These are phyloP conservation scores for Mediolabrus comicus DNA, from an alignment of 108 stramenopile genomes.

Conservation along the genomic window DNA sequence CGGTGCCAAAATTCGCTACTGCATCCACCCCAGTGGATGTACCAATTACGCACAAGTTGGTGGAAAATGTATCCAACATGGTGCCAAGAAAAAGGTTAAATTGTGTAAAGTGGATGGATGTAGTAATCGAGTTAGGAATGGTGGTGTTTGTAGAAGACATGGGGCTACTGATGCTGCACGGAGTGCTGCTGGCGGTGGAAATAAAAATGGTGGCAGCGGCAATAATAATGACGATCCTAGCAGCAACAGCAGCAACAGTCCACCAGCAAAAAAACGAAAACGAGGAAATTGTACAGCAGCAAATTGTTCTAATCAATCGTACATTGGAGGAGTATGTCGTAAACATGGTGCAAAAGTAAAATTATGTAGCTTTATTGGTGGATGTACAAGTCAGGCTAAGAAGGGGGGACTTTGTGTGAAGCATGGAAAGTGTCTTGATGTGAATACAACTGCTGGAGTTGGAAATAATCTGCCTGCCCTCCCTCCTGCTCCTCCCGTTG, in stretches of 20 bases:
- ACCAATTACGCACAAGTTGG: background rate
- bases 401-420: background rate
- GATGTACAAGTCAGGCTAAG: background rate
- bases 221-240: background rate
- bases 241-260: too few species aligned
- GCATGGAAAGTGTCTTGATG: too few species aligned
- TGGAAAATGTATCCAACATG: constrained; percentile 2
- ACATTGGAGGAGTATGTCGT: constrained; percentile 5
- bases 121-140: background rate
- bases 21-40: background rate
- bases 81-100: background rate
- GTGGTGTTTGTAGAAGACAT: constrained; percentile 5
- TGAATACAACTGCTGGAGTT: background rate
- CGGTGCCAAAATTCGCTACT: background rate
- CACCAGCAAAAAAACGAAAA: background rate
- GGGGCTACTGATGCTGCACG: constrained; percentile 3
- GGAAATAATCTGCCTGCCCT: too few species aligned
- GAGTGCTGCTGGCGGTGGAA: background rate
- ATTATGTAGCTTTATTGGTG: background rate
- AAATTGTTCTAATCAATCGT: constrained; percentile 2
- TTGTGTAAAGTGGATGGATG: background rate
- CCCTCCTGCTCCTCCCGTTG: too few species aligned
- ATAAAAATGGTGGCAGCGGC: background rate
- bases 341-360: constrained; percentile 9
- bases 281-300: background rate